Evolutionary conservation across 345 rosid genomes (phyloP).

Genomic region (Eucalyptus cladocalyx): DNA sequence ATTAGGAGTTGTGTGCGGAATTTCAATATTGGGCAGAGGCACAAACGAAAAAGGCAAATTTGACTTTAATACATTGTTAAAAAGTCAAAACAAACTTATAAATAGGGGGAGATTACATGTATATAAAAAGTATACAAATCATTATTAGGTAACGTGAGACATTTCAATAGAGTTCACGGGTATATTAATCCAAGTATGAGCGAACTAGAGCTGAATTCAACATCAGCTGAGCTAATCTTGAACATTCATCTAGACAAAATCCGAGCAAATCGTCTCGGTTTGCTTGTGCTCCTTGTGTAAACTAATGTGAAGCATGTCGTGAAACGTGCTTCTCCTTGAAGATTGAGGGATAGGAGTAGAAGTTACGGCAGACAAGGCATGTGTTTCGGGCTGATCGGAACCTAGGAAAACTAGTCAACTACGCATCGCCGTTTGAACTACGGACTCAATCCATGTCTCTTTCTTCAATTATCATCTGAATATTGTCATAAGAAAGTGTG

Average conservation of each 20-base stretch:
- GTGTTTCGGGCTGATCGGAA: not conserved
- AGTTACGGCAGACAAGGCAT: not conserved
- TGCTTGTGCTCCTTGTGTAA: not conserved
- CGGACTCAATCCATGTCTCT: not conserved
- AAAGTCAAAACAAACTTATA: not conserved
- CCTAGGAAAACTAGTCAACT: not conserved
- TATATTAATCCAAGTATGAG: not conserved
- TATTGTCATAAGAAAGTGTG: not conserved
- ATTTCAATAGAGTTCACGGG: not conserved
- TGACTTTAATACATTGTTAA: not conserved
- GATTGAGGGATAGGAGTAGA: not conserved
- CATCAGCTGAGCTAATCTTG: not conserved
- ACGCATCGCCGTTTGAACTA: not conserved
- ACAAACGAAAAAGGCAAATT: not conserved
- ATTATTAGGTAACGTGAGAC: rapidly evolving
- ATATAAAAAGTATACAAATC: not conserved
- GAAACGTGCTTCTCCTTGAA: not conserved
- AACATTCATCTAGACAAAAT: not conserved
- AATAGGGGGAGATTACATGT: rapidly evolving
- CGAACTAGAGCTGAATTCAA: not conserved
- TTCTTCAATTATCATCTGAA: not conserved
- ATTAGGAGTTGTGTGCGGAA: rapidly evolving
- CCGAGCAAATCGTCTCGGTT: not conserved
- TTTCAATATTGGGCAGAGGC: not conserved
- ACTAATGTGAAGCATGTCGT: not conserved